Percentiles rank a stretch among this genome's conserved stretches.
phyloP scores from a whole-genome alignment of 257 asterid genomes.

The Forsythia viridissima region DNA sequence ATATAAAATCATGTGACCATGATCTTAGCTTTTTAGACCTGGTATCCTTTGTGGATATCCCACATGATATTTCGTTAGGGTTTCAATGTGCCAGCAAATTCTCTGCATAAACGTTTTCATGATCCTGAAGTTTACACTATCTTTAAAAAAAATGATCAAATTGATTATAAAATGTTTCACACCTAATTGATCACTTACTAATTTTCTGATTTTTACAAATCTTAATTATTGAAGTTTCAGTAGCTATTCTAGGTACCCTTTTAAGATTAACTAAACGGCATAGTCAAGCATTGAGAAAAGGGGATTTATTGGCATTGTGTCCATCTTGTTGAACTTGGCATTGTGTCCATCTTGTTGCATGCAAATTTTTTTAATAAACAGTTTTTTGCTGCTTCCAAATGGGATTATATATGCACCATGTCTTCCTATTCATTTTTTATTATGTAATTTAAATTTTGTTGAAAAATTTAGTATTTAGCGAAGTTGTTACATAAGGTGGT shows the following conservation, averaged over 20 bases:
- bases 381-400: no score
- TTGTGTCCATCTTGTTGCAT: neutral
- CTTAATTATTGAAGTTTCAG: neutral
- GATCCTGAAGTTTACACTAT: neutral
- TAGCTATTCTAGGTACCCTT: neutral
- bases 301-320: neutral
- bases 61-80: neutral
- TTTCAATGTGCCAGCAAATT: neutral
- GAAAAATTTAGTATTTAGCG: neutral
- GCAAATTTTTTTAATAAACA: neutral
- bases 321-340: neutral
- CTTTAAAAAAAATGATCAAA: neutral
- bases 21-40: neutral
- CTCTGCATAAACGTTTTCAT: neutral
- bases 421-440: no score
- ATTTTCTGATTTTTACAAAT: neutral
- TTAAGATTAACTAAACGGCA: neutral
- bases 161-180: neutral
- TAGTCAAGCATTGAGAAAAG: neutral
- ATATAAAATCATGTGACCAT: neutral
- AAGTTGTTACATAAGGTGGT: neutral
- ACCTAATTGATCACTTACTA: neutral
- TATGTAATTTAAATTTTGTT: neutral
- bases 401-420: no score
- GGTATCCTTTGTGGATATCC: neutral